Percentiles rank a stretch among this genome's conserved stretches.
These are phyloP conservation scores for Termitomyces sp. DNA, from an alignment of 768 basidiomycete genomes.

Conservation along the genomic window DNA sequence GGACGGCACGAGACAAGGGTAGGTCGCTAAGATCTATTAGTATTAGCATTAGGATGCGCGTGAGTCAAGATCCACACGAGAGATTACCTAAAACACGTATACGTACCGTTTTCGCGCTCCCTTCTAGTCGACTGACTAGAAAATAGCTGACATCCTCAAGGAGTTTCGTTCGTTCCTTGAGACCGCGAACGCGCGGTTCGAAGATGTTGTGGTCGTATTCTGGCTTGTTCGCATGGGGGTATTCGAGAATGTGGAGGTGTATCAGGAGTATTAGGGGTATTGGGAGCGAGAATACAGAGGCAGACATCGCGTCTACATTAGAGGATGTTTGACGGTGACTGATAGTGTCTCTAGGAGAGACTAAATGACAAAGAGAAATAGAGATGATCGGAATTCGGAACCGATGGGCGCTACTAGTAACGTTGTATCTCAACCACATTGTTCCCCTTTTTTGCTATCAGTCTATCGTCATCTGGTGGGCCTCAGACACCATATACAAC, in stretches of 20 bases:
- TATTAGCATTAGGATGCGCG: background rate
- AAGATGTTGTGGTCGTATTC: conserved; percentile 53
- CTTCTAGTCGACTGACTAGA: conserved; percentile 44
- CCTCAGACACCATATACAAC: no score
- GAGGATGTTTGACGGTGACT: no score
- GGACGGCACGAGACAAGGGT: conserved; percentile 53
- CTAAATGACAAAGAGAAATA: no score
- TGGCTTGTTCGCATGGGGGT: conserved; percentile 44
- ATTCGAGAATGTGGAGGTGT: conserved; percentile 53
- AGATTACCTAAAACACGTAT: no score
- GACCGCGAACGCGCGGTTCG: conserved; percentile 39
- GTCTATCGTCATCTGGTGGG: no score
- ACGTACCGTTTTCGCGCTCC: conserved; percentile 30
- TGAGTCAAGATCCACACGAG: no score
- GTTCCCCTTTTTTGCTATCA: no score
- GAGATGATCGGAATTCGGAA: no score
- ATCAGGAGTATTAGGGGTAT: conserved; percentile 46
- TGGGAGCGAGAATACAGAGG: background rate
- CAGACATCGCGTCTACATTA: background rate
- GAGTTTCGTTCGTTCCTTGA: conserved; percentile 48
- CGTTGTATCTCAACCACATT: no score
- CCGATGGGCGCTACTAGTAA: no score
- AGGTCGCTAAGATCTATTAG: conserved; percentile 43
- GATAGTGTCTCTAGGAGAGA: no score
- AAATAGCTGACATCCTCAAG: conserved; percentile 56